Evolutionary conservation across 2,329 filamentous ascomycete genomes (phyloP), one percentile per base, ranked within the genome.

Genomic region (Phialophora expanda): DNA sequence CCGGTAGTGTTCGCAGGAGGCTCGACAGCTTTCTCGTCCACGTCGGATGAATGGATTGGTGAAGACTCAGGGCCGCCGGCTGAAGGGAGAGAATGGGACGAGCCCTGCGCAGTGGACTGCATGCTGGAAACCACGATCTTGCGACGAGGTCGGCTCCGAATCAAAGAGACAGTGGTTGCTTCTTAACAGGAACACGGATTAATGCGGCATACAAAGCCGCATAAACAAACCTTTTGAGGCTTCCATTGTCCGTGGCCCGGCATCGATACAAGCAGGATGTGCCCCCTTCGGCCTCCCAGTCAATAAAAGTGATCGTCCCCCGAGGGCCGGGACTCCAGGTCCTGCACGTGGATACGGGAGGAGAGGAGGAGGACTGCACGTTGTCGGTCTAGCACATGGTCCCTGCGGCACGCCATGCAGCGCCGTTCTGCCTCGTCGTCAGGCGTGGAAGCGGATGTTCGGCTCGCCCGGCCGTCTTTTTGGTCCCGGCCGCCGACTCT

Each of bases 301-400:
- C 7, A 7, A 1, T n/a, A 44, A 44, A n/a, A 5, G 38, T 6
- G 38, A n/a, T 44, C 38, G 38, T 7, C 17, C 38, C 17, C 38
- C 38, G 38, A 44, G 38, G 6, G 38, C 38, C 14, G 17, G n/a
- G 38, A 44, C 17, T n/a, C 38, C 7, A 44, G 38, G 5, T 7
- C 5, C 38, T n/a, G 38, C 8, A 17, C 17, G 2, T n/a, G 7
- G 38, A 20, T 44, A 17, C 38, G 38, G 38, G 38, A 9, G 32
- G 12, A 3, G 17, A 41, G 14, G 38, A 38, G 34, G 8, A 51
- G 24, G 14, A 26, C 17, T 26, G 20, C 20, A 26, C 53, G 17
- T 34, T 55, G 26, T n/a, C 9, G 24, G 53, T 55, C n/a, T 30
- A 55, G 53, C 53, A 53, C 48, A 53, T 24, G 48, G 48, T 53